A percentile compares a stretch with the other conserved stretches of the same genome.
Conservation (phyloP, 2,329 filamentous ascomycete genomes). For the Drechslera avenae region DNA sequence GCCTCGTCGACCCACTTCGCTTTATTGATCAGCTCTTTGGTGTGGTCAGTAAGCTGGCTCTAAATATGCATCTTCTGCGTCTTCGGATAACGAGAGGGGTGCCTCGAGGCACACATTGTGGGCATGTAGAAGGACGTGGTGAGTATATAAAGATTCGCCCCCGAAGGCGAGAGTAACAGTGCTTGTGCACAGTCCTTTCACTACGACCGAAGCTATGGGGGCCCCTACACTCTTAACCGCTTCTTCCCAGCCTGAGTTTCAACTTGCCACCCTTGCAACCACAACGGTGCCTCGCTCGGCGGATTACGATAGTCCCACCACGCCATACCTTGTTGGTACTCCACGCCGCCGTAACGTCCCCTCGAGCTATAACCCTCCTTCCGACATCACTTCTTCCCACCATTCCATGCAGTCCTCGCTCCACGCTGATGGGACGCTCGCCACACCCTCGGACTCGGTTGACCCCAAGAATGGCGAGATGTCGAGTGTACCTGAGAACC, state of each 20-base stretch:
- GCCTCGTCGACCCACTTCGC: too few relatives aligned
- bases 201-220: not conserved
- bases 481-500: not conserved
- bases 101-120: too few relatives aligned
- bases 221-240: not conserved
- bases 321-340: not conserved
- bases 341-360: not conserved
- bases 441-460: not conserved
- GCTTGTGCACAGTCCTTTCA: not conserved
- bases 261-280: not conserved
- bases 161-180: too few relatives aligned
- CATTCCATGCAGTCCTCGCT: not conserved
- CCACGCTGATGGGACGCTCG: not conserved
- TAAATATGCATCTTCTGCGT: too few relatives aligned
- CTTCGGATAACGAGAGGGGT: too few relatives aligned
- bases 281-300: not conserved
- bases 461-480: slow-evolving; percentile 1
- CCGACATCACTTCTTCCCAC: not conserved
- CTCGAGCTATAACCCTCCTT: not conserved
- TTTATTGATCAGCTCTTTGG: too few relatives aligned
- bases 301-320: not conserved
- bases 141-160: too few relatives aligned
- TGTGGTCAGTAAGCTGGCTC: too few relatives aligned
- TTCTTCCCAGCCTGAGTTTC: not conserved
- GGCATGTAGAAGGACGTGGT: too few relatives aligned